These are phyloP conservation scores for Fusarium burgessii DNA, from an alignment of 2,329 filamentous ascomycete species.

Conservation along the genomic window DNA sequence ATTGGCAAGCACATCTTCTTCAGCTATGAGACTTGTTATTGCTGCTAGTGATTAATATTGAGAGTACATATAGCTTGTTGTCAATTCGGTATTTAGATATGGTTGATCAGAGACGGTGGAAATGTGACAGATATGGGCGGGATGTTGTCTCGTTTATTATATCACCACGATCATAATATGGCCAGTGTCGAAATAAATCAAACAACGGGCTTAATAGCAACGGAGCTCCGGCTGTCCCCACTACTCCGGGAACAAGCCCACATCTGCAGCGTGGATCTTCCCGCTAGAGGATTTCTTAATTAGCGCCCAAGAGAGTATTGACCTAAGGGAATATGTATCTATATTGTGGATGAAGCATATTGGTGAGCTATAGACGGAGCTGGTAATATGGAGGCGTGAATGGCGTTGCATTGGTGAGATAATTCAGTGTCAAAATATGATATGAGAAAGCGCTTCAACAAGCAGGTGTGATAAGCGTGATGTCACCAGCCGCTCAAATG, in stretches of 20 bases:
- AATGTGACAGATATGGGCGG: too few relatives aligned
- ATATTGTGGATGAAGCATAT: not conserved
- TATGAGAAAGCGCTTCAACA: not conserved
- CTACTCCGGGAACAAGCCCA: not conserved
- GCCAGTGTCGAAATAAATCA: slow-evolving; percentile 6
- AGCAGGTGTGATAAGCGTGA: slow-evolving; percentile 24
- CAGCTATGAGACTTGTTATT: not conserved
- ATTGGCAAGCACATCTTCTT: not conserved
- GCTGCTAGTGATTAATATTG: not conserved
- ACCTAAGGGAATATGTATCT: not conserved
- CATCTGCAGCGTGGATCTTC: slow-evolving; percentile 28
- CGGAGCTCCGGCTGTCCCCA: slow-evolving; percentile 1
- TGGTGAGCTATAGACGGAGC: not conserved
- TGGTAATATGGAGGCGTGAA: not conserved
- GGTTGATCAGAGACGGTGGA: not conserved
- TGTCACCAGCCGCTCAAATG: slow-evolving; percentile 20
- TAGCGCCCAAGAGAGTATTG: slow-evolving; percentile 11
- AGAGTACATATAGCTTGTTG: not conserved
- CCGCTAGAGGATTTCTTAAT: slow-evolving; percentile 13
- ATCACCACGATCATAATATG: not conserved
- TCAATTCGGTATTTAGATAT: not conserved
- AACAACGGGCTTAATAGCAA: not conserved
- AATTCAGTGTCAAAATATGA: not conserved
- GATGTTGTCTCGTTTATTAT: slow-evolving; percentile 12
- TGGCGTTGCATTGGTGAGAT: not conserved